These are phyloP conservation scores for Pythium folliculosum DNA, from an alignment of 352 stramenopile genomes.

Conservation along the genomic window DNA sequence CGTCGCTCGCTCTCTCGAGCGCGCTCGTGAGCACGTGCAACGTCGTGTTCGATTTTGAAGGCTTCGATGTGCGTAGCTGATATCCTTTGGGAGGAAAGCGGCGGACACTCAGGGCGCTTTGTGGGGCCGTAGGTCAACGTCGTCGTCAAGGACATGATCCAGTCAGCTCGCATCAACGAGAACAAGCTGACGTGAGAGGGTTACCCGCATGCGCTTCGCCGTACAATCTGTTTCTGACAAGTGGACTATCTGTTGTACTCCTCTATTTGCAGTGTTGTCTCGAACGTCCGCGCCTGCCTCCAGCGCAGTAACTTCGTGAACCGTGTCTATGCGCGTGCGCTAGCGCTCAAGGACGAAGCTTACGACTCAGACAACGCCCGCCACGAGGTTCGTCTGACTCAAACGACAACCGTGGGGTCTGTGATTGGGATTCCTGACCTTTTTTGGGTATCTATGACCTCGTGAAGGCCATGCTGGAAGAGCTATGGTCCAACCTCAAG, in stretches of 20 bases:
- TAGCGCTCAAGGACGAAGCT: slow-evolving; percentile 59
- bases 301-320: slow-evolving; percentile 79
- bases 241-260: neutral
- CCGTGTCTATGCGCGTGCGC: slow-evolving; percentile 54
- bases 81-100: neutral
- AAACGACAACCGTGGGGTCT: neutral
- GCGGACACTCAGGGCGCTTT: neutral
- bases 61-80: slow-evolving; percentile 38
- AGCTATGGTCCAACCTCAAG: slow-evolving; percentile 81
- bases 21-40: slow-evolving; percentile 71
- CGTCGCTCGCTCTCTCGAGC: slow-evolving; percentile 60
- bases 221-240: neutral
- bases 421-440: neutral
- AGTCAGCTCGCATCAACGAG: slow-evolving; percentile 47
- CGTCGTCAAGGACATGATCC: slow-evolving; percentile 59
- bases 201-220: neutral
- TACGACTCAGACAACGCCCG: slow-evolving; percentile 66
- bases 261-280: slow-evolving; percentile 48
- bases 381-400: slow-evolving; percentile 51
- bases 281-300: slow-evolving; percentile 68
- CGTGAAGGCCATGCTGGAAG: slow-evolving; percentile 69
- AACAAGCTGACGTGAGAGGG: slow-evolving; percentile 42
- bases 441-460: neutral
- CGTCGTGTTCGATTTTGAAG: slow-evolving; percentile 76
- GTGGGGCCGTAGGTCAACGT: slow-evolving; percentile 43